phyloP scores from a whole-genome alignment of 371 early-diverging fungal species.

The Circinella minor region DNA sequence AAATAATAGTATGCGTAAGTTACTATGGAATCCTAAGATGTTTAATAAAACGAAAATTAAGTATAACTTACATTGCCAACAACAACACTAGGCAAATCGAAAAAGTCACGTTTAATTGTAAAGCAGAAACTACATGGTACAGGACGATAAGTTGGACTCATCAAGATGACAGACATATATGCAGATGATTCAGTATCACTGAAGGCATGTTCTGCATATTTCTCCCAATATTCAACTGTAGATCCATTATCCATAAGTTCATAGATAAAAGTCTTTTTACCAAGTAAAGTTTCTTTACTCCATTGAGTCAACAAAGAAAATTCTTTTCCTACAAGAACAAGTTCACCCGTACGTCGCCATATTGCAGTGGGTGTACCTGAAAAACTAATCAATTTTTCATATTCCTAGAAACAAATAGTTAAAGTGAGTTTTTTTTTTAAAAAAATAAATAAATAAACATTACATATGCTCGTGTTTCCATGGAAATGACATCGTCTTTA shows the following conservation, averaged over 20 bases:
- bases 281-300: constrained; percentile 76
- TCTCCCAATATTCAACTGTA: constrained; percentile 92
- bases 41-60: background rate
- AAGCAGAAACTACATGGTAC: constrained; percentile 91
- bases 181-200: constrained; percentile 85
- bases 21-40: too few species aligned
- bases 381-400: constrained; percentile 86
- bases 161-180: constrained; percentile 77
- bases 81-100: constrained; percentile 87
- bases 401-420: constrained; percentile 62
- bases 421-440: background rate
- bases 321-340: constrained; percentile 90
- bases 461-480: too few species aligned
- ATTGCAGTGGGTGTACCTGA: constrained; percentile 94
- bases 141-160: constrained; percentile 61
- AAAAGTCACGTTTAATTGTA: constrained; percentile 90
- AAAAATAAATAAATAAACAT: background rate
- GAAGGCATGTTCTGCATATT: constrained; percentile 87
- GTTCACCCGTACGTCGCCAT: constrained; percentile 93
- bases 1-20: constrained; percentile 37
- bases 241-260: constrained; percentile 91
- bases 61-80: constrained; percentile 69
- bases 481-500: too few species aligned
- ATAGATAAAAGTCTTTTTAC: constrained; percentile 78
- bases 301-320: constrained; percentile 89